Base-by-base conservation (phyloP, 1,139 yeast genomes). In the Lodderomyces jiufengensis region DNA sequence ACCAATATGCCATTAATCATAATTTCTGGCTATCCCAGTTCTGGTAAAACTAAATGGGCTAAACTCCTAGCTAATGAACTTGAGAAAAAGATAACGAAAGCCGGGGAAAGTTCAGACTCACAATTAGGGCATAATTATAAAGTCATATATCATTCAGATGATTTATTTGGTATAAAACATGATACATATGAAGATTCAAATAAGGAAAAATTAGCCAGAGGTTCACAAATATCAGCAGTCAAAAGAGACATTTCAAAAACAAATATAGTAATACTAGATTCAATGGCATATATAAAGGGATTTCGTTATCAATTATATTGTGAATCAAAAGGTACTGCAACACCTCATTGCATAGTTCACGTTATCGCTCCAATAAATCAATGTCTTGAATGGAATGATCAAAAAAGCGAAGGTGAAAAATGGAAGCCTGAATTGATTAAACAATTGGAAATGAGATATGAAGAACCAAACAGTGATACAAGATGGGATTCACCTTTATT, bases 401-500 rank as follows among this genome's bases (percentile, higher is more conserved):
- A 10, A 10, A 13, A 25, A 11, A 20, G 9, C 21, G 15, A 37
- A 9, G 38, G 36, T 2, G 57, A 60, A 23, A 61, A 65, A 31
- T 90, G 97, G 97, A 82, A 78, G 25, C 70, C 68, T 1, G 82
- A 75, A 27, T 59, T 87, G 33, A 66, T 90, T 32, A 72, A 71
- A 15, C 92, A 84, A 37, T 62, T 92, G 44, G 73, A 79, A 4
- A 84, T 88, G 78, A 61, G 98, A 44, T 94, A 82, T 52, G 98
- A 92, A 57, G 98, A 92, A 55, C 99, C 99, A 1, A 84, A 86
- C 51, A 80, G 80, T 14, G 76, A 77, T 52, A 77, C 83, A 26
- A 67, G 97, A 42, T 92, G 98, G 98, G 99, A 92, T 55, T 79
- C 95, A 4, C 99, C 99, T 2, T 62, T 90, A 43, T 83, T 87